Evolutionary conservation across 495 filamentous ascomycete genomes (phyloP), one percentile per base, ranked within the genome.

Genomic region (Aspergillus cristatus): DNA sequence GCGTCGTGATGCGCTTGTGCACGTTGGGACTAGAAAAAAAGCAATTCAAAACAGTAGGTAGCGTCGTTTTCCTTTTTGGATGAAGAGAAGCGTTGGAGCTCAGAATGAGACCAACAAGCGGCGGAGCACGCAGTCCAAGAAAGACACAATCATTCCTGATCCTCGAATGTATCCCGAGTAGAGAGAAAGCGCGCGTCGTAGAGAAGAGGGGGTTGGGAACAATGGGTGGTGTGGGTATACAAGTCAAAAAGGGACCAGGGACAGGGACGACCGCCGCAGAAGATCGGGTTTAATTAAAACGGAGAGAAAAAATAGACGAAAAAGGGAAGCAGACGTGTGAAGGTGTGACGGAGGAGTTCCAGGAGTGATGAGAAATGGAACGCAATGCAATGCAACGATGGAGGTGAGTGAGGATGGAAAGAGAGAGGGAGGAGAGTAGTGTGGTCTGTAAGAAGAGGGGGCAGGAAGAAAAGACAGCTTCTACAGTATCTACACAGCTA

Each of bases 61-160:
- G n/a, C n/a, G n/a, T n/a, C n/a, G n/a, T n/a, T n/a, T n/a, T n/a
- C n/a, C n/a, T n/a, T n/a, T n/a, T n/a, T n/a, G n/a, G n/a, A n/a
- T n/a, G n/a, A n/a, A n/a, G 28, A 32, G 45, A 44, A 45, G 35
- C 35, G 48, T 47, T 46, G 51, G 30, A 55, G 44, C 47, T 53
- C 46, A 53, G 44, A 47, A 48, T 52, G 51, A 58, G 51, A 58
- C 51, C 46, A 57, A 54, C 45, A 53, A 47, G 20, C 48, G 50
- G 54, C 50, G 54, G 48, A 57, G 50, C 40, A 48, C 24, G 35
- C 40, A 50, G 43, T 40, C 44, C 40, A 43, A 46, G 40, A 47
- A 14, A 14, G 31, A 46, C 45, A 54, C 43, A 45, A 51, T 44
- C 56, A 57, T 57, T 50, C 54, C 47, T 47, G 34, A 42, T 55